Evolutionary conservation across 2,329 filamentous ascomycete genomes (phyloP).

Genomic region (Whalleya microplaca): DNA sequence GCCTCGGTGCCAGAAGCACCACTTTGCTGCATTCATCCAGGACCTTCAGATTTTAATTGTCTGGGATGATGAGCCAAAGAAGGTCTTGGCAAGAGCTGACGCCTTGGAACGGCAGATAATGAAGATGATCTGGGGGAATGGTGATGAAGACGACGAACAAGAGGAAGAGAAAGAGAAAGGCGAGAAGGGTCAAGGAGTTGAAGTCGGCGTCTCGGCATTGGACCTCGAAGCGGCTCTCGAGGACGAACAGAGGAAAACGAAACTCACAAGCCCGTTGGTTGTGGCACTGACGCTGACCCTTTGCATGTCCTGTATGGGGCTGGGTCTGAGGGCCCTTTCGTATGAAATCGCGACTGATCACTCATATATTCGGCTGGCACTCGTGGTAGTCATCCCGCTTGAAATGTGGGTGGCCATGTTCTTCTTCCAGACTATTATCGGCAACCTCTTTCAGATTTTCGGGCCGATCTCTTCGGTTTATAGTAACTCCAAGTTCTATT

Average conservation of each 20-base stretch:
- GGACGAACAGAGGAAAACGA: constrained; percentile 50
- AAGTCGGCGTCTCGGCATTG: constrained; percentile 46
- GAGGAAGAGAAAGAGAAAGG: constrained; percentile 46
- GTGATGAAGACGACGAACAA: constrained; percentile 44
- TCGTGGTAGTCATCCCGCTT: constrained; percentile 54
- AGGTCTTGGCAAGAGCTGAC: constrained; percentile 55
- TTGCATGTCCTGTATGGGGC: constrained; percentile 55
- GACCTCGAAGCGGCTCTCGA: constrained; percentile 45
- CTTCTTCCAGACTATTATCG: constrained; percentile 55
- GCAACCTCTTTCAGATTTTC: constrained; percentile 53
- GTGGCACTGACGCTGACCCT: constrained; percentile 57
- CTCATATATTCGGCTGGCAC: constrained; percentile 56
- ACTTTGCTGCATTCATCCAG: constrained; percentile 67
- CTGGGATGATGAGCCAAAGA: constrained; percentile 65
- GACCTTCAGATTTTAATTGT: constrained; percentile 62
- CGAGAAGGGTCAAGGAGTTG: constrained; percentile 33
- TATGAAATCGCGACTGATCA: constrained; percentile 58
- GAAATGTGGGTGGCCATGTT: constrained; percentile 61
- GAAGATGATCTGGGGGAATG: constrained; percentile 59
- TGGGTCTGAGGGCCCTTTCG: constrained; percentile 59
- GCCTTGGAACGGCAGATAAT: constrained; percentile 58
- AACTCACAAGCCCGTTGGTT: constrained; percentile 59
- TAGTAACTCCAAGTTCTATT: constrained; percentile 52
- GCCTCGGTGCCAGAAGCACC: constrained; percentile 64
- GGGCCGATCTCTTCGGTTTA: constrained; percentile 52